Percentiles rank a stretch among this genome's conserved stretches.
Evolutionary conservation across 2,329 filamentous ascomycete genomes (phyloP).

Genomic region (Drechmeria coniospora): DNA sequence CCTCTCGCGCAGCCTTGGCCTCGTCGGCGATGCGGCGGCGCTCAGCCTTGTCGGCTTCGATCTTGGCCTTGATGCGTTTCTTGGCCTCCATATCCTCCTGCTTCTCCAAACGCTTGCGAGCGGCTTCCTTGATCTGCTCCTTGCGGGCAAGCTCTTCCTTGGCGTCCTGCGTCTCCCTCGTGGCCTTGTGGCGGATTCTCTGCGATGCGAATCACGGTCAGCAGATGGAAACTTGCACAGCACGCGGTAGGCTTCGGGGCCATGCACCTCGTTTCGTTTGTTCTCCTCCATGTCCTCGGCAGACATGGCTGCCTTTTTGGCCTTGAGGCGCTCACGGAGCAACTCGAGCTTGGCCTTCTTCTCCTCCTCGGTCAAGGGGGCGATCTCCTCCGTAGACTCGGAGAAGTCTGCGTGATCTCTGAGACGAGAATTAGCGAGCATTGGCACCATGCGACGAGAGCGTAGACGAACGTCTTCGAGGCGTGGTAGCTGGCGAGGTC

Average conservation of each 20-base stretch:
- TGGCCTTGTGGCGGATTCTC: slow-evolving; percentile 70
- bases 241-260: background rate
- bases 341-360: slow-evolving; percentile 69
- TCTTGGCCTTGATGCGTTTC: slow-evolving; percentile 80
- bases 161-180: slow-evolving; percentile 71
- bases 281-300: slow-evolving; percentile 64
- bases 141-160: slow-evolving; percentile 83
- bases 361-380: slow-evolving; percentile 80
- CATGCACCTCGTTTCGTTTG: slow-evolving; percentile 68
- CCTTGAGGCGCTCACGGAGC: slow-evolving; percentile 53
- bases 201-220: slow-evolving; percentile 11
- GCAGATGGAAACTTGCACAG: background rate
- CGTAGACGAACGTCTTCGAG: slow-evolving; percentile 51
- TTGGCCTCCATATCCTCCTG: slow-evolving; percentile 71
- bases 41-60: slow-evolving; percentile 87
- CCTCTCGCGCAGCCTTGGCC: slow-evolving; percentile 75
- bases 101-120: slow-evolving; percentile 78
- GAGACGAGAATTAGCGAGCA: background rate
- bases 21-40: slow-evolving; percentile 71
- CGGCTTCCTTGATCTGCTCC: slow-evolving; percentile 83
- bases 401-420: slow-evolving; percentile 80
- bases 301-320: slow-evolving; percentile 54
- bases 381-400: slow-evolving; percentile 85
- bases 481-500: slow-evolving; percentile 82
- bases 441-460: background rate